Percentiles rank a stretch among this genome's conserved stretches.
Evolutionary conservation across 2,329 filamentous ascomycete genomes (phyloP).

Genomic region (Aspergillus sp.): DNA sequence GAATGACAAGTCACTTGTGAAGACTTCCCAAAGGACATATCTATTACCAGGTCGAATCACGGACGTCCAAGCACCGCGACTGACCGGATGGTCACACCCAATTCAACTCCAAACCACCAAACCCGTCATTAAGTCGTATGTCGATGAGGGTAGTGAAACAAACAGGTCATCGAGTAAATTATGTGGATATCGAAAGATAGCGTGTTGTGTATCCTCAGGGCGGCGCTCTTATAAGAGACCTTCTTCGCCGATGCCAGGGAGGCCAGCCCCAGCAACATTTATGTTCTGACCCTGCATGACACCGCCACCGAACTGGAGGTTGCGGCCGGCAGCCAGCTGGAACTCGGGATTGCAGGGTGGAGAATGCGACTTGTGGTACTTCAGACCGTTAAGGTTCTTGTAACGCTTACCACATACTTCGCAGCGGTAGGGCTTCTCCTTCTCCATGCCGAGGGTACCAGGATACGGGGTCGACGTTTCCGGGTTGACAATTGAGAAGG

Average conservation of each 20-base stretch:
- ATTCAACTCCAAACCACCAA: constrained; percentile 29
- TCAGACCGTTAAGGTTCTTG: constrained; percentile 97
- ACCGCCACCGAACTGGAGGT: constrained; percentile 38
- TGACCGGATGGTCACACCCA: constrained; percentile 19
- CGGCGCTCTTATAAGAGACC: constrained; percentile 29
- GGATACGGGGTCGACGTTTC: constrained; percentile 93
- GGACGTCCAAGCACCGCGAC: constrained; percentile 11
- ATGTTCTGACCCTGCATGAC: constrained; percentile 48
- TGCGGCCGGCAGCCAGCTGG: constrained; percentile 50
- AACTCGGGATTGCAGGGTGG: constrained; percentile 86
- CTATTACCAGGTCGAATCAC: constrained; percentile 16
- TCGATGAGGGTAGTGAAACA: constrained; percentile 23
- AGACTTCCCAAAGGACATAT: constrained; percentile 4
- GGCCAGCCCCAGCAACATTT: constrained; percentile 47
- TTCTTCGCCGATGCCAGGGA: constrained; percentile 46
- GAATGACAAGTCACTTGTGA: constrained; percentile 15
- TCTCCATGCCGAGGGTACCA: constrained; percentile 98
- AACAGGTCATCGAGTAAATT: constrained; percentile 24
- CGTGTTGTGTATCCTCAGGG: constrained; percentile 1
- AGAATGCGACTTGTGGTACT: constrained; percentile 87
- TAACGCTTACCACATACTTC: constrained; percentile 97
- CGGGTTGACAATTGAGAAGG: constrained; percentile 96
- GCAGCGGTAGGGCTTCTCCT: constrained; percentile 98
- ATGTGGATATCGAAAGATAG: constrained; percentile 20
- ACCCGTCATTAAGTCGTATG: constrained; percentile 29